A percentile compares a stretch with the other conserved stretches of the same genome.
These are phyloP conservation scores for Clarkia xantiana DNA, from an alignment of 345 rosid genomes.

Conservation along the genomic window DNA sequence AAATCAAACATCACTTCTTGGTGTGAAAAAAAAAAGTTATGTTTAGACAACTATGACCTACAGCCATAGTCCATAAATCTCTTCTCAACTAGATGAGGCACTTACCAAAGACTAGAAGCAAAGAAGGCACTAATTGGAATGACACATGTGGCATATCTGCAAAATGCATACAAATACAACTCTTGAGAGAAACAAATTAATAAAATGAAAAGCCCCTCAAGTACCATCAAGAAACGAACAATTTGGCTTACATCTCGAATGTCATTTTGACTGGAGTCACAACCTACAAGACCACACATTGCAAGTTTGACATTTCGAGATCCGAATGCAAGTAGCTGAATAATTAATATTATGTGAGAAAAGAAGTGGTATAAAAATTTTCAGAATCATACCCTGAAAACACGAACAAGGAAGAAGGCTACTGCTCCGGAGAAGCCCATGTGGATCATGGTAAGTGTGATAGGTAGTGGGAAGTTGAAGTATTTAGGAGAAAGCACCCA, in stretches of 20 bases:
- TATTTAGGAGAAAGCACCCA: conserved; percentile 93
- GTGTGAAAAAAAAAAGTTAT: too few relatives aligned
- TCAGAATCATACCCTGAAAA: conserved; percentile 55
- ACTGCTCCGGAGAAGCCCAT: conserved; percentile 77
- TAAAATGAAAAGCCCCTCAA: not conserved
- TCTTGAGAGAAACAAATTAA: conserved; percentile 2
- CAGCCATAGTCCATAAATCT: not conserved
- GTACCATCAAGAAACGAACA: not conserved
- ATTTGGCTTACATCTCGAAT: conserved; percentile 63
- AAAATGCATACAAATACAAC: conserved; percentile 3
- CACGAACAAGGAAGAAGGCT: conserved; percentile 76
- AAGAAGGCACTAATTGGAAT: conserved; percentile 91
- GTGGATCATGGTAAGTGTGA: conserved; percentile 90
- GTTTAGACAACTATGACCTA: too few relatives aligned
- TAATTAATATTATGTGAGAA: too few relatives aligned
- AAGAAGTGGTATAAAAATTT: not conserved
- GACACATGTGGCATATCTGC: conserved; percentile 87
- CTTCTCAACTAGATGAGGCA: not conserved
- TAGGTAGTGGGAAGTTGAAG: conserved; percentile 81
- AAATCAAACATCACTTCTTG: too few relatives aligned
- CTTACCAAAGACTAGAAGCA: conserved; percentile 98
- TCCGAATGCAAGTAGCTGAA: too few relatives aligned
- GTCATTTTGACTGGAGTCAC: conserved; percentile 94
- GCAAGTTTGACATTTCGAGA: not conserved
- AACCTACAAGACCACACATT: conserved; percentile 36